These are phyloP conservation scores for Termitomyces sp. DNA, from an alignment of 768 basidiomycete species.

Conservation along the genomic window DNA sequence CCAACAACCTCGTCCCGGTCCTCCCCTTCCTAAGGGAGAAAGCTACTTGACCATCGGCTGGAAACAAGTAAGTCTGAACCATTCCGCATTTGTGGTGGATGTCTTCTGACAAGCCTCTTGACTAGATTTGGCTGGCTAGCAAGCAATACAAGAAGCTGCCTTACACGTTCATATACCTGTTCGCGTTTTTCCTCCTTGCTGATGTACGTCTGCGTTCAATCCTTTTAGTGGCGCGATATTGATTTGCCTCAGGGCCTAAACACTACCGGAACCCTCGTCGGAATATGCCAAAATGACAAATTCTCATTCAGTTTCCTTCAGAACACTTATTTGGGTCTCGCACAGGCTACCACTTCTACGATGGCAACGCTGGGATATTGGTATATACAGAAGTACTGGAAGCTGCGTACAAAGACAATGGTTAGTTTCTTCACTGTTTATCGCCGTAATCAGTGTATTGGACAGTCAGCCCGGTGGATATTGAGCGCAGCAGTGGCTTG, in stretches of 20 bases:
- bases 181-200: constrained; percentile 73
- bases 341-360: constrained; percentile 73
- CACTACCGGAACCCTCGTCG: constrained; percentile 70
- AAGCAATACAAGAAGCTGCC: constrained; percentile 76
- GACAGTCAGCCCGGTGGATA: too few species aligned
- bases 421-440: constrained; percentile 27
- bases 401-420: constrained; percentile 79
- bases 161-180: constrained; percentile 76
- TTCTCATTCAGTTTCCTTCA: constrained; percentile 78
- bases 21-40: constrained; percentile 70
- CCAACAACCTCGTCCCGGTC: constrained; percentile 81
- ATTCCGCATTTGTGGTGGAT: background rate
- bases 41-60: constrained; percentile 78
- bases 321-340: constrained; percentile 72
- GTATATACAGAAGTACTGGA: constrained; percentile 78
- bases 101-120: background rate
- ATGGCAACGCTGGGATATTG: constrained; percentile 71
- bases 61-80: constrained; percentile 53
- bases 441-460: too few species aligned
- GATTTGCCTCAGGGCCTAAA: constrained; percentile 57
- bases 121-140: constrained; percentile 70
- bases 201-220: constrained; percentile 40
- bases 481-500: too few species aligned
- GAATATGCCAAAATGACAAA: constrained; percentile 77
- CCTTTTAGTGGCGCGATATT: background rate